Conservation (phyloP, 2,329 filamentous ascomycete species). For the Penicillium sp. region DNA sequence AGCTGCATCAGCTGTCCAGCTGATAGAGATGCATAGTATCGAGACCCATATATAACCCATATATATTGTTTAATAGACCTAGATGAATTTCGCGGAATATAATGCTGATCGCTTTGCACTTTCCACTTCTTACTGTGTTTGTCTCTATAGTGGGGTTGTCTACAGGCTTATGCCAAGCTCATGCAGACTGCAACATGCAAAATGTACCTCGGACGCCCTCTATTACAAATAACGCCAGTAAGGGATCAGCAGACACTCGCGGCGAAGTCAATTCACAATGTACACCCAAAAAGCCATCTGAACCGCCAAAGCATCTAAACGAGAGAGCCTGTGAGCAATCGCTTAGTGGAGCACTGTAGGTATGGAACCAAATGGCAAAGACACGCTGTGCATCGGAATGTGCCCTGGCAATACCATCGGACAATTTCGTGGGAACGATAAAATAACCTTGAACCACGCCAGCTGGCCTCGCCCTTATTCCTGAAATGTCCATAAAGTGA, state of each 20-base stretch:
- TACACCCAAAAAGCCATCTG: background rate
- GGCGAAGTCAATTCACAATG: background rate
- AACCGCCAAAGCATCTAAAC: background rate
- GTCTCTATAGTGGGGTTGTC: background rate
- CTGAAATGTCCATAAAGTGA: no score
- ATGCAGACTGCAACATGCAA: background rate
- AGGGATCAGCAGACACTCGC: background rate
- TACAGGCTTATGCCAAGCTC: background rate
- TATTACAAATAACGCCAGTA: background rate
- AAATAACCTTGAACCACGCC: no score
- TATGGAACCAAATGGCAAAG: no score
- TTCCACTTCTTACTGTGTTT: background rate
- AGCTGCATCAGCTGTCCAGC: slow-evolving; percentile 17
- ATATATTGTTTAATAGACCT: slow-evolving; percentile 7
- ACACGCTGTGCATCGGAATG: no score
- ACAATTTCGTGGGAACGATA: no score
- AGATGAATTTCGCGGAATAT: background rate
- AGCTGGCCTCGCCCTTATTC: no score
- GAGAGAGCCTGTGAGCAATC: background rate
- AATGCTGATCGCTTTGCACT: background rate
- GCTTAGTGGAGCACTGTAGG: background rate
- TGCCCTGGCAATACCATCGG: no score
- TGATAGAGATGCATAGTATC: background rate
- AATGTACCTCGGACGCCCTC: background rate
- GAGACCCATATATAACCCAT: background rate